Evolutionary conservation across 2,329 filamentous ascomycete species (phyloP), one percentile per base, ranked within the genome.

Genomic region (Paramyrothecium roridum): DNA sequence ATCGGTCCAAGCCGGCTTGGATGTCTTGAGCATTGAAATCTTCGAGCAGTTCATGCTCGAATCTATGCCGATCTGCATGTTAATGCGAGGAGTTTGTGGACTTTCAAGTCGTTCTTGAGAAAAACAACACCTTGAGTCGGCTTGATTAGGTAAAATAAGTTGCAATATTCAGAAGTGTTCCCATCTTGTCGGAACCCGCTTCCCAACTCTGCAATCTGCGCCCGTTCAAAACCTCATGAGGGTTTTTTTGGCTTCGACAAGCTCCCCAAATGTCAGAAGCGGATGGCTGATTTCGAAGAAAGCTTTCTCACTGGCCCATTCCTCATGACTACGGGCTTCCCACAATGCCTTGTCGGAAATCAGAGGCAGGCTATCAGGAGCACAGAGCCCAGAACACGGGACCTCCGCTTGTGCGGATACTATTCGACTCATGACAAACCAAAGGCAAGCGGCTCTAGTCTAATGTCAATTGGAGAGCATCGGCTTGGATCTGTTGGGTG

Each of bases 201-300:
- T 67, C 65, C 65, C 65, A 67, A 21, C 4, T 43, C 11, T 63
- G 55, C 12, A 67, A n/a, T 19, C 52, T 62, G 1, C 62, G 55
- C 1, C 50, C 56, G 17, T 59, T 43, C 7, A 53, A 2, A 0
- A 53, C 33, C n/a, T 59, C 40, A 0, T 12, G 34, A 0, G 52
- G 10, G 1, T 56, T 1, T 17, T 48, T 3, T 51, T 60, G 0
- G 59, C 61, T 2, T 52, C 17, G 2, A 60, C 34, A 0, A 67
- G 57, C 21, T 64, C 65, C 1, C 62, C 63, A 1, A 67, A 43
- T 0, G 61, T 66, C 3, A 12, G 2, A 1, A 61, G n/a, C 1
- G 60, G 56, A 11, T 33, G 52, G 33, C 57, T 52, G 4, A 45
- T 47, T 12, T 63, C 61, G 22, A 61, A 57, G 3, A 64, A 49